Base-by-base conservation (phyloP, 345 rosid species). In the Eucalyptus globulus region DNA sequence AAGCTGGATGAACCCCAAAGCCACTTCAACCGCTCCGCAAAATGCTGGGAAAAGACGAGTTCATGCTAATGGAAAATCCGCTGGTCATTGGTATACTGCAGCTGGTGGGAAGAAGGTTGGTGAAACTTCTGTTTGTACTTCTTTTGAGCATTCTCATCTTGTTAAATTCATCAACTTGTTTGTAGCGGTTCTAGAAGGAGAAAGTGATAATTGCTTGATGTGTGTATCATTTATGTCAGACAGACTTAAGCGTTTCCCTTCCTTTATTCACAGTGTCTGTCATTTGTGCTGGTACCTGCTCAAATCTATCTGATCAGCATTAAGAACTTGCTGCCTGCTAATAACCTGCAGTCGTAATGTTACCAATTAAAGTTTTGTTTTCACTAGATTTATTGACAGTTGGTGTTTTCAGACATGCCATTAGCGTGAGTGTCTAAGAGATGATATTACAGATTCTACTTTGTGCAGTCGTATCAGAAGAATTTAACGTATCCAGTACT, bases 21-120 rank as follows among this genome's bases (percentile, higher is more conserved):
- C 87, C 90, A 92, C 93, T 89, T 49, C 91, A 86, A 76, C 92
- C 16, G 58, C 85, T 89, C 96, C 98, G 24, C 96, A 91, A 90
- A 95, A 97, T 94, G 99, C 95, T 88, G 96, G 97, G 43, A 97
- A 94, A 94, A 93, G 97, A 87, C 95, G 97, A 87, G 97, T 95
- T 69, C 94, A 93, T 86, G 98, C 98, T 88, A 89, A 54, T 81
- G 92, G 92, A 86, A 95, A 94, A 91, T 90, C 94, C 88, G 88
- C 94, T 72, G 96, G 98, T 83, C 97, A 90, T 83, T 97, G 99
- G 99, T 95, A 91, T 89, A 97, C 99, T 87, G 94, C 95, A 13
- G 89, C 96, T 62, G 96, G 94, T 47, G 99, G 99, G 87, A 96
- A 91, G 88, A 96, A 94, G 99, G 99, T 96, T 91, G 62, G 90